Conservation (phyloP, 345 rosid genomes). For the Raphanus raphanistrum region DNA sequence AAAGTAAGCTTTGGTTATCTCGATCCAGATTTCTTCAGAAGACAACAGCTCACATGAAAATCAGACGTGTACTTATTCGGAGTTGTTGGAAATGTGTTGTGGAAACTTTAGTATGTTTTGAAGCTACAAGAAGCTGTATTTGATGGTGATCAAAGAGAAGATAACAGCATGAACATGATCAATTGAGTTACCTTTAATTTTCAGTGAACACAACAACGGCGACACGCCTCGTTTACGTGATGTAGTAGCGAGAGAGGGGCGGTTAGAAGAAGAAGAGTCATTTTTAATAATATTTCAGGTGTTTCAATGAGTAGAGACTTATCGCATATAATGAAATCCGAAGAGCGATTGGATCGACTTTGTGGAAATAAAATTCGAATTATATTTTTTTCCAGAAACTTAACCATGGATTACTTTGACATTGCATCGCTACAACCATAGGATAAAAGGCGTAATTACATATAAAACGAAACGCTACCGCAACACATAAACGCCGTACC, state of each 20-base stretch:
- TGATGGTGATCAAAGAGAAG: too few species aligned
- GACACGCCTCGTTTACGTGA: too few species aligned
- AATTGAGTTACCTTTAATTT: too few species aligned
- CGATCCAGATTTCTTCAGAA: too few species aligned
- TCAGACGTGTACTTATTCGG: too few species aligned
- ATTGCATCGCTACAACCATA: not conserved
- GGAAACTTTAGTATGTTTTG: too few species aligned
- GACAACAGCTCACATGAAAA: too few species aligned
- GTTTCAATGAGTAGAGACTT: conserved; percentile 41
- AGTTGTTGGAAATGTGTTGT: too few species aligned
- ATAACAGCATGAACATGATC: too few species aligned
- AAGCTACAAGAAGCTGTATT: too few species aligned
- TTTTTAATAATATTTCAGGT: conserved; percentile 52
- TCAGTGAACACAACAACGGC: too few species aligned
- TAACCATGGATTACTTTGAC: not conserved
- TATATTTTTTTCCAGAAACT: not conserved
- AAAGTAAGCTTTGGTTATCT: too few species aligned
- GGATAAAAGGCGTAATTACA: conserved; percentile 8
- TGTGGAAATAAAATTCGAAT: not conserved
- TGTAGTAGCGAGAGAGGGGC: conserved; percentile 22
- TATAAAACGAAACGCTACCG: not conserved
- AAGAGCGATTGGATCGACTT: conserved; percentile 42
- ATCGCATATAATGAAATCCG: conserved; percentile 43
- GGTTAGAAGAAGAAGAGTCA: conserved; percentile 44
- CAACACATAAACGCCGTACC: not conserved